These are phyloP conservation scores for Allantophomopsis cytisporea DNA, from an alignment of 2,329 filamentous ascomycete genomes.

Conservation along the genomic window DNA sequence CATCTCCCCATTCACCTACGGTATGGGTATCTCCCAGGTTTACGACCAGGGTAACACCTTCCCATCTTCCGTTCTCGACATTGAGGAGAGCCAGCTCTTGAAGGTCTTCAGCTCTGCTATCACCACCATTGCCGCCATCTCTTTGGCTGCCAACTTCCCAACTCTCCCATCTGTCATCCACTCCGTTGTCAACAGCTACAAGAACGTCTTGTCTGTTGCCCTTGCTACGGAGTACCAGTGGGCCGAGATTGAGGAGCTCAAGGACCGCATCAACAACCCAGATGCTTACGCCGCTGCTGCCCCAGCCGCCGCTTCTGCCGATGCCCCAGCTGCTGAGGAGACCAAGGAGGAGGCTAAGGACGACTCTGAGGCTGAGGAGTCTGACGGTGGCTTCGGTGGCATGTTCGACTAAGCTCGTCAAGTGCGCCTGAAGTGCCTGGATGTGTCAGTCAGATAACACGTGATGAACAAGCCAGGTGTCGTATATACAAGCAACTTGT, in stretches of 20 bases:
- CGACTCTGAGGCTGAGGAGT: constrained; percentile 54
- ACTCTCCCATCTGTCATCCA: constrained; percentile 93
- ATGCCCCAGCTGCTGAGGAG: constrained; percentile 34
- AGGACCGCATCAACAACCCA: constrained; percentile 99
- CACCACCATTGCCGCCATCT: constrained; percentile 77
- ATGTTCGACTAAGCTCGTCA: constrained; percentile 50
- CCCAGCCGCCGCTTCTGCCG: constrained; percentile 41
- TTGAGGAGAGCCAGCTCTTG: constrained; percentile 89
- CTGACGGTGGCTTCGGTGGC: constrained; percentile 57
- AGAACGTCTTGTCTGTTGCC: constrained; percentile 86
- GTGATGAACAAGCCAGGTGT: neutral
- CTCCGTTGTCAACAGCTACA: constrained; percentile 95
- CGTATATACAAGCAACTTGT: neutral
- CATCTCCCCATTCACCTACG: constrained; percentile 99
- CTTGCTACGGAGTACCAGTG: constrained; percentile 84
- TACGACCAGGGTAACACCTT: constrained; percentile 97
- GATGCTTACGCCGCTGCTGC: constrained; percentile 84
- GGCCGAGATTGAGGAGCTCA: constrained; percentile 93
- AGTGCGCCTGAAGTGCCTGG: neutral
- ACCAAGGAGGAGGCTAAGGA: constrained; percentile 46
- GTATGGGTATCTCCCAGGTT: constrained; percentile 91
- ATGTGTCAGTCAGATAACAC: neutral
- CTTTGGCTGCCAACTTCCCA: constrained; percentile 86
- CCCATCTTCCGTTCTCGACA: constrained; percentile 74
- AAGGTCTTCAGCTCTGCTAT: constrained; percentile 70